Base-by-base conservation (phyloP, 2,329 filamentous ascomycete species). In the Alternaria sp. region DNA sequence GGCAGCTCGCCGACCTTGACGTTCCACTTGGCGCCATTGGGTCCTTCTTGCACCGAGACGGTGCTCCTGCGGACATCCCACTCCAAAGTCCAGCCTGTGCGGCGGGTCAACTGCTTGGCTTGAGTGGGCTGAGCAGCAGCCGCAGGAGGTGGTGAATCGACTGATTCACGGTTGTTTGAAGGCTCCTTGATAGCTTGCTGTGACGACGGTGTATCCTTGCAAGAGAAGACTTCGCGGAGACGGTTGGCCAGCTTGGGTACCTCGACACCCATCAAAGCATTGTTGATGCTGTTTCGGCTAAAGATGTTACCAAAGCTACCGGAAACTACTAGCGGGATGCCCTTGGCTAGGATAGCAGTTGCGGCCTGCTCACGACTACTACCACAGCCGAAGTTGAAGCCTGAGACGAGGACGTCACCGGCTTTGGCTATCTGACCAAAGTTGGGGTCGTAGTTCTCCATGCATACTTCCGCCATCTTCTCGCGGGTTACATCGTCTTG, bases 321-420 rank as follows among this genome's bases (percentile, higher is more conserved):
- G 0, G 90, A 84, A 0, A 96, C 87, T 1, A 96, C 91, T 2
- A 96, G 85, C 0, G 89, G 90, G 58, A 96, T 93, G 66, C 89
- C 78, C 78, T 89, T 92, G 14, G 92, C 92, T 1, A 96, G 82
- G 54, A 96, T 90, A 0, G 93, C 90, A 0, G 94, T 97, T 0
- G 93, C 93, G 5, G 92, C 92, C 77, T 97, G 92, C 77, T 97
- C 93, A 54, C 93, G 82, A 1, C 88, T 92, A 56, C 83, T 87
- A 17, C 93, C 93, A 66, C 88, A 92, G 46, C 94, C 94, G 72
- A 97, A 97, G 81, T 96, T 96, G 81, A 88, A 95, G 31, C 93
- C 93, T 0, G 88, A 80, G 0, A 97, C 93, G 1, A 97, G 85
- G 54, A 97, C 91, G 70, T 98, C 93, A 48, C 87, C 88, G 0